phyloP scores from a whole-genome alignment of 352 stramenopile species.

The Globisporangium barbulae region DNA sequence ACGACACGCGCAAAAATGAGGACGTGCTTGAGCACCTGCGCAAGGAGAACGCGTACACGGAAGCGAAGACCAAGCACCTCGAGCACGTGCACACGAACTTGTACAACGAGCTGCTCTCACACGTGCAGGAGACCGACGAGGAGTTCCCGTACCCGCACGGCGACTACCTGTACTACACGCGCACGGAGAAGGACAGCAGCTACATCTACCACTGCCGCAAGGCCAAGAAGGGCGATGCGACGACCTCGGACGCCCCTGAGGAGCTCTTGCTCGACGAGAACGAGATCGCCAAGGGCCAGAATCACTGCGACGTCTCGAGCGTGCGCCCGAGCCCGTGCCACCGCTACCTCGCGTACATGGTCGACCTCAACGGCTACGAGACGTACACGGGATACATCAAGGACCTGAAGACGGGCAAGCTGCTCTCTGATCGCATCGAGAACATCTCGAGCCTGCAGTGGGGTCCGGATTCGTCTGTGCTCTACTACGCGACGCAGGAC shows the following conservation, averaged over 20 bases:
- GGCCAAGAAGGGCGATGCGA: conserved; percentile 30
- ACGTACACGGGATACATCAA: conserved; percentile 92
- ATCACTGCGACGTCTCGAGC: conserved; percentile 78
- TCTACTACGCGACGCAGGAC: conserved; percentile 95
- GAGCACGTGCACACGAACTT: conserved; percentile 75
- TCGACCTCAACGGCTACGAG: conserved; percentile 94
- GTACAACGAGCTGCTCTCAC: conserved; percentile 92
- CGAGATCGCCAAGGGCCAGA: conserved; percentile 81
- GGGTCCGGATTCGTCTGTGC: conserved; percentile 83
- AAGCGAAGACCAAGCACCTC: conserved; percentile 86
- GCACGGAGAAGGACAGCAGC: conserved; percentile 84
- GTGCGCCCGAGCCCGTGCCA: conserved; percentile 87
- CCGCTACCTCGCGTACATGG: conserved; percentile 91
- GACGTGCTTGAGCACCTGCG: conserved; percentile 91
- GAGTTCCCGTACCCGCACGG: conserved; percentile 83
- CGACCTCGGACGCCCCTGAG: conserved; percentile 66
- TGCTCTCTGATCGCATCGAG: conserved; percentile 72
- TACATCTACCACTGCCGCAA: conserved; percentile 82
- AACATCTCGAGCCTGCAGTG: conserved; percentile 90
- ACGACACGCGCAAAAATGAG: conserved; percentile 90
- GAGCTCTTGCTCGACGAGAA: conserved; percentile 95
- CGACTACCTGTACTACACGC: conserved; percentile 85
- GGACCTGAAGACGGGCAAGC: conserved; percentile 67
- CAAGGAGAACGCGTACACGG: conserved; percentile 93
- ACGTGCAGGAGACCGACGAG: conserved; percentile 88